A percentile compares a stretch with the other conserved stretches of the same genome.
Evolutionary conservation across 2,329 filamentous ascomycete genomes (phyloP).

Genomic region (Aspergillus terreus): DNA sequence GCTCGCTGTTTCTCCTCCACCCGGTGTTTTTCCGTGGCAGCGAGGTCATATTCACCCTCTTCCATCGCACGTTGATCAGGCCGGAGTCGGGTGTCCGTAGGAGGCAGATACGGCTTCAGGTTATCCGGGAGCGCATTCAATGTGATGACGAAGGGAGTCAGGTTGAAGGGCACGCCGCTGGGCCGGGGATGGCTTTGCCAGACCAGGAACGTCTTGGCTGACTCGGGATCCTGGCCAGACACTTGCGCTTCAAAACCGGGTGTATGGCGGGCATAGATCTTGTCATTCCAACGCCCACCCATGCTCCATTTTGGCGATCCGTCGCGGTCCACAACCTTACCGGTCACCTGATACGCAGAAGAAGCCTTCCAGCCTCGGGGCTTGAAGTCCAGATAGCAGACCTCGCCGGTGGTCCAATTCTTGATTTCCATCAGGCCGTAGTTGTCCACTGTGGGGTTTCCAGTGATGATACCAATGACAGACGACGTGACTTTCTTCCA

Average conservation of each 20-base stretch:
- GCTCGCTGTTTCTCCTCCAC: constrained; percentile 88
- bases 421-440: constrained; percentile 96
- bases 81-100: constrained; percentile 87
- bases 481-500: constrained; percentile 99
- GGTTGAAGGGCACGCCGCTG: constrained; percentile 85
- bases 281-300: constrained; percentile 95
- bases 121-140: constrained; percentile 88
- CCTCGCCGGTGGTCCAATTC: constrained; percentile 93
- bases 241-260: constrained; percentile 73
- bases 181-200: constrained; percentile 87
- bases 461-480: constrained; percentile 97
- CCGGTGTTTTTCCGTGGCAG: constrained; percentile 88
- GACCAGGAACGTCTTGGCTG: constrained; percentile 77
- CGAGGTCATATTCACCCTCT: constrained; percentile 92
- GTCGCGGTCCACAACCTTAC: constrained; percentile 74
- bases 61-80: constrained; percentile 98
- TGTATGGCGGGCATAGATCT: constrained; percentile 88
- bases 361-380: constrained; percentile 92
- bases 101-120: constrained; percentile 73
- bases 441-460: constrained; percentile 94
- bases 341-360: constrained; percentile 82
- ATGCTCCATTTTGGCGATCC: constrained; percentile 85
- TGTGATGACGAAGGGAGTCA: constrained; percentile 92
- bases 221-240: constrained; percentile 55
- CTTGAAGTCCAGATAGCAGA: constrained; percentile 90